Percentiles rank a stretch among this genome's conserved stretches.
Evolutionary conservation across 1,284 basidiomycete species (phyloP).

Genomic region (Coniferiporia sulphurascens): DNA sequence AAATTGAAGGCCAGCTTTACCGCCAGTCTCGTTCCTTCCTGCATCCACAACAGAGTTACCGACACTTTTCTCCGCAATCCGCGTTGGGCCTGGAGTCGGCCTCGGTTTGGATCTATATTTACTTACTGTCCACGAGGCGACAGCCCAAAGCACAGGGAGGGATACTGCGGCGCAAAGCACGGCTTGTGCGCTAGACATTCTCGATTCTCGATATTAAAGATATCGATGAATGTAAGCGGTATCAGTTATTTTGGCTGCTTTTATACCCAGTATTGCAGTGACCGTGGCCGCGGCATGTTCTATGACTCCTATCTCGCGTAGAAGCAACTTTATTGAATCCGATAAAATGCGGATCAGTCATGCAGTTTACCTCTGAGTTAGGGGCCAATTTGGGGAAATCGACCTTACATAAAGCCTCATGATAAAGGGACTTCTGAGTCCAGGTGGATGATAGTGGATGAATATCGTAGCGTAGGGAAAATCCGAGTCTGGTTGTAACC

Average conservation of each 20-base stretch:
- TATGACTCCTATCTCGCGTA: too few species aligned
- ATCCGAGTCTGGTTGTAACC: too few species aligned
- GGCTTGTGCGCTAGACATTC: background rate
- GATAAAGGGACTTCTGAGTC: too few species aligned
- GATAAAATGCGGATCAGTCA: too few species aligned
- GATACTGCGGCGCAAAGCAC: background rate
- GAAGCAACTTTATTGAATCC: too few species aligned
- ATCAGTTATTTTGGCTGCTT: background rate
- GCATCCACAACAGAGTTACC: background rate
- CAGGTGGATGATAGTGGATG: too few species aligned
- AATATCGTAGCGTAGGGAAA: too few species aligned
- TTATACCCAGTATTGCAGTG: background rate
- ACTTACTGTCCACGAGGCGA: background rate
- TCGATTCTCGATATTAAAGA: background rate
- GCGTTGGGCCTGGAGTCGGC: background rate
- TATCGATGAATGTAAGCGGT: background rate
- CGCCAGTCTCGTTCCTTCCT: slow-evolving; percentile 1
- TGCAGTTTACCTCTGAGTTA: too few species aligned
- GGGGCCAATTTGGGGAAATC: too few species aligned
- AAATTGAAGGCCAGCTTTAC: background rate
- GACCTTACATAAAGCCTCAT: too few species aligned
- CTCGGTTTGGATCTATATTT: background rate
- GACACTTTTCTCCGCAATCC: background rate
- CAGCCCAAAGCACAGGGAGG: background rate
- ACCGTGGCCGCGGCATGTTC: too few species aligned